Conservation (phyloP, 306 rosid species). For the Betula pendula region DNA sequence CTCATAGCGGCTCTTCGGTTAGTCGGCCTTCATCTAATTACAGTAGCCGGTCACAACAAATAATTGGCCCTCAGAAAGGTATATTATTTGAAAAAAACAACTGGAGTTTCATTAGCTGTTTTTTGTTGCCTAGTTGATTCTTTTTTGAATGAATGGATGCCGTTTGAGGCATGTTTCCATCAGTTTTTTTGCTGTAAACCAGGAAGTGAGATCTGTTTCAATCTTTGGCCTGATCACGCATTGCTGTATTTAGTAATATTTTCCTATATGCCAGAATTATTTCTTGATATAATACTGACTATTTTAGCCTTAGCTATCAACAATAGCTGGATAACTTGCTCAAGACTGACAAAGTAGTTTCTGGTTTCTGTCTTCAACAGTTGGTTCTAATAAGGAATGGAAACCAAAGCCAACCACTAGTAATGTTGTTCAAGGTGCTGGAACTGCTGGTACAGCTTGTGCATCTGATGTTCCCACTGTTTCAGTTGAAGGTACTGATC, state of each 20-base stretch:
- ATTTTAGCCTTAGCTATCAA: not conserved
- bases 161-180: not conserved
- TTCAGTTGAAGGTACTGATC: conserved; percentile 41
- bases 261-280: not conserved
- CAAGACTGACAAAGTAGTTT: conserved; percentile 31
- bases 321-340: conserved; percentile 30
- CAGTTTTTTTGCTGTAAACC: conserved; percentile 3
- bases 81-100: conserved; percentile 5
- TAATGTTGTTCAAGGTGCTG: conserved; percentile 52
- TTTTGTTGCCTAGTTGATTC: conserved; percentile 5
- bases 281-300: not conserved
- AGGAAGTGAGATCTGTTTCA: not conserved
- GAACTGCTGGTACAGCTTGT: conserved; percentile 51
- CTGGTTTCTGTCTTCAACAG: conserved; percentile 50
- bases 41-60: conserved; percentile 64
- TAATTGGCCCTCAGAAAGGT: conserved; percentile 78
- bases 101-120: not conserved
- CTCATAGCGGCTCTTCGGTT: conserved; percentile 52
- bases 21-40: conserved; percentile 75
- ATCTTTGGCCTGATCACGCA: not conserved
- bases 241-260: not conserved
- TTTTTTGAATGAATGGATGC: not conserved
- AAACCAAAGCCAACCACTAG: conserved; percentile 75
- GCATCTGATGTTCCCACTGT: conserved; percentile 50
- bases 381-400: conserved; percentile 95